These are phyloP conservation scores for Pseudogymnoascus pannorum DNA, from an alignment of 2,329 filamentous ascomycete genomes.

Conservation along the genomic window DNA sequence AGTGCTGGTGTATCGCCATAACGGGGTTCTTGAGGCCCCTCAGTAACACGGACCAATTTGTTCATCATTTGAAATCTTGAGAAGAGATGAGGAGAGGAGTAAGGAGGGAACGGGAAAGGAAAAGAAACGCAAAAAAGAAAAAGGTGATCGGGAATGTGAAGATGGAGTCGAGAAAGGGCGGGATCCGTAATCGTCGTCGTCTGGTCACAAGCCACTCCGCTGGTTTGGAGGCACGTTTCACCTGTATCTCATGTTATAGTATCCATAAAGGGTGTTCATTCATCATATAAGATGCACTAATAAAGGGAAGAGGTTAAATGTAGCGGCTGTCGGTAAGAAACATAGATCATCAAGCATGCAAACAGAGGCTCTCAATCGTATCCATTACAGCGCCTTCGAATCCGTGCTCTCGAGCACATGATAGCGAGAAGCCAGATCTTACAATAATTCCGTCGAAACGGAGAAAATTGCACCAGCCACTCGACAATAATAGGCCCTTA, in stretches of 20 bases:
- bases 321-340: constrained; percentile 71
- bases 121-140: not conserved
- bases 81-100: not conserved
- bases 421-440: constrained; percentile 64
- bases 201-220: not conserved
- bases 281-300: not conserved
- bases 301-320: constrained; percentile 34
- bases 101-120: not conserved
- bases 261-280: not conserved
- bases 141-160: not conserved
- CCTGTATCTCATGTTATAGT: constrained; percentile 8
- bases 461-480: constrained; percentile 20
- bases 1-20: constrained; percentile 8
- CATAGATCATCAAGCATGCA: constrained; percentile 51
- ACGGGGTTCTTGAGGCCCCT: constrained; percentile 2
- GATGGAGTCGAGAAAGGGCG: not conserved
- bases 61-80: constrained; percentile 4
- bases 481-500: constrained; percentile 66
- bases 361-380: constrained; percentile 52
- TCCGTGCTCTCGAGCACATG: constrained; percentile 56
- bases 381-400: constrained; percentile 60
- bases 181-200: not conserved
- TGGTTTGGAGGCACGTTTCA: not conserved
- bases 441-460: constrained; percentile 35
- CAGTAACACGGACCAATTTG: constrained; percentile 7